Percentiles rank a stretch among this genome's conserved stretches.
Conservation (phyloP, 2,329 filamentous ascomycete species). For the Cercospora sp. region DNA sequence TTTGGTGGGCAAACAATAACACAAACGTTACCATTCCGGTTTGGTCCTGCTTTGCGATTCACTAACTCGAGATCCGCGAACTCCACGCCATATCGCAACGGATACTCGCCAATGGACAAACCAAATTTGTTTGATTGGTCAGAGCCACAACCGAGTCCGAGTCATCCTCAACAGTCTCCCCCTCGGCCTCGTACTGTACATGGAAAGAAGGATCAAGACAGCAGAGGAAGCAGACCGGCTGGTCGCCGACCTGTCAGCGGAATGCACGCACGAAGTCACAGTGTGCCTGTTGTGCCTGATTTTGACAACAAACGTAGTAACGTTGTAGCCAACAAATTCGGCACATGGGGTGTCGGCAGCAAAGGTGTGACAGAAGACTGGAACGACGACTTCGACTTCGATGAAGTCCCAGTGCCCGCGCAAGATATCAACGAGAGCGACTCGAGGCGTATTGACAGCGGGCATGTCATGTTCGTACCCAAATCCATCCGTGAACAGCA, state of each 20-base stretch:
- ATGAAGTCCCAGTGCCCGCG: slow-evolving; percentile 45
- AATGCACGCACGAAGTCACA: slow-evolving; percentile 76
- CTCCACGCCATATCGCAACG: slow-evolving; percentile 43
- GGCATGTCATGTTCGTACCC: slow-evolving; percentile 67
- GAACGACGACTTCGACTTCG: slow-evolving; percentile 87
- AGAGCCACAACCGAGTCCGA: slow-evolving; percentile 65
- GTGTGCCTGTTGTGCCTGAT: slow-evolving; percentile 71
- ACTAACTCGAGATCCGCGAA: slow-evolving; percentile 37
- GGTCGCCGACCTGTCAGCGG: slow-evolving; percentile 68
- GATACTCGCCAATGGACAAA: slow-evolving; percentile 42
- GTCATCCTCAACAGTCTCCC: slow-evolving; percentile 60
- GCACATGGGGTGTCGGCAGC: slow-evolving; percentile 77
- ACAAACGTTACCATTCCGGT: slow-evolving; percentile 28
- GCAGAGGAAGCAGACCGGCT: slow-evolving; percentile 67
- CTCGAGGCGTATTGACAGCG: slow-evolving; percentile 48
- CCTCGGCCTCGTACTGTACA: slow-evolving; percentile 73
- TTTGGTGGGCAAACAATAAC: slow-evolving; percentile 7
- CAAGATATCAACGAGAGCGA: slow-evolving; percentile 41
- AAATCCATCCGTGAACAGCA: slow-evolving; percentile 79
- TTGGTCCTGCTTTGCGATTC: slow-evolving; percentile 29
- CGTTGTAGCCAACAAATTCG: slow-evolving; percentile 68
- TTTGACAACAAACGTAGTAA: slow-evolving; percentile 53
- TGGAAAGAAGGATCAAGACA: slow-evolving; percentile 70
- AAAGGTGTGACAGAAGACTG: slow-evolving; percentile 83
- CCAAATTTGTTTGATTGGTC: slow-evolving; percentile 69